Percentiles rank a stretch among this genome's conserved stretches.
Conservation (phyloP, 1,284 basidiomycete species). For the Phellinidium pouzarii region DNA sequence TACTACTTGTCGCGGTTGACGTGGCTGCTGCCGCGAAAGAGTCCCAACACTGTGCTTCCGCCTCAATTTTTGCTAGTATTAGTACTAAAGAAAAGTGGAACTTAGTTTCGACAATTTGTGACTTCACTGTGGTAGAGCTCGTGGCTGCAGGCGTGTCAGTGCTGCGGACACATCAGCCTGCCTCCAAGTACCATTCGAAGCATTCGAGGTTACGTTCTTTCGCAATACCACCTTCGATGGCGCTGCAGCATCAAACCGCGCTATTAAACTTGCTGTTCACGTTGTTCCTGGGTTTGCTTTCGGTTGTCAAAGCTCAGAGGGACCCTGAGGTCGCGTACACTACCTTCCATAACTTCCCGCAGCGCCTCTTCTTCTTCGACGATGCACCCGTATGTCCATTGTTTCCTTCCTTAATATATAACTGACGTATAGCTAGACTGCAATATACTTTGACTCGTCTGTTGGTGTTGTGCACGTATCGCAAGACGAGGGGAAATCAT, state of each 20-base stretch:
- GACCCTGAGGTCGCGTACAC: conserved; percentile 36
- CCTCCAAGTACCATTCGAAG: no score
- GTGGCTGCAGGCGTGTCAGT: no score
- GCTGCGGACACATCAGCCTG: not conserved
- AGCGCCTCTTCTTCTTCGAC: conserved; percentile 87
- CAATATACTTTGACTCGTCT: conserved; percentile 77
- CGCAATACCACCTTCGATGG: not conserved
- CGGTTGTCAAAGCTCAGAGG: conserved; percentile 31
- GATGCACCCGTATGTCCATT: conserved; percentile 65
- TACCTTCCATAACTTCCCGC: conserved; percentile 69
- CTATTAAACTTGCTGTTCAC: conserved; percentile 19
- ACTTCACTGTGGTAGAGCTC: no score
- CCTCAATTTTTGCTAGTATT: no score
- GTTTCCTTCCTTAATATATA: conserved; percentile 2
- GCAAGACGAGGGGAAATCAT: conserved; percentile 84
- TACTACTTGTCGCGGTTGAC: no score
- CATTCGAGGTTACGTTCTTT: no score
- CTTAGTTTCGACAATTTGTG: no score
- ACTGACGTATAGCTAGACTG: conserved; percentile 40
- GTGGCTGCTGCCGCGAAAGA: no score
- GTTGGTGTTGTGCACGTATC: conserved; percentile 73
- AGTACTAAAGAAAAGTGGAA: no score
- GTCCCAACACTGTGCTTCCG: no score
- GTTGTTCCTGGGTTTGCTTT: conserved; percentile 25
- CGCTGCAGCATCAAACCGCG: not conserved